Evolutionary conservation across 2,329 filamentous ascomycete species (phyloP).

Genomic region (Claviceps humidiphila): DNA sequence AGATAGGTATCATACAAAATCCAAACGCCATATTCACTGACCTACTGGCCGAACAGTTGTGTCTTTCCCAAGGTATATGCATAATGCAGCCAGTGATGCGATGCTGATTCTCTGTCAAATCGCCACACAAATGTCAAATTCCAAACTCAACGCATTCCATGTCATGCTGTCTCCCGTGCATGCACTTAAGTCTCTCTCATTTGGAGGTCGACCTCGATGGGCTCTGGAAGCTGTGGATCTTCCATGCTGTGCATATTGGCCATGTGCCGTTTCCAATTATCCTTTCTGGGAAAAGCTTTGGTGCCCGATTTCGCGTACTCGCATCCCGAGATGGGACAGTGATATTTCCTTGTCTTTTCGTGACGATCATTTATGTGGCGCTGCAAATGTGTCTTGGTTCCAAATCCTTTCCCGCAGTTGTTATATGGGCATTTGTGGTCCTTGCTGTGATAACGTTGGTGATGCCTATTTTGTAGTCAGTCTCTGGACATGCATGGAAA

Average conservation of each 20-base stretch:
- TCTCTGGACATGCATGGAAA: neutral
- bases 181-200: constrained; percentile 12
- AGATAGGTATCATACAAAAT: neutral
- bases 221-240: constrained; percentile 24
- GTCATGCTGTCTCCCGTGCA: too few species aligned
- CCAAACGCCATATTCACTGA: neutral
- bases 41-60: neutral
- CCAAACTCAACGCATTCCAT: constrained; percentile 17
- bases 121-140: neutral
- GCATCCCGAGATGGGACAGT: constrained; percentile 41
- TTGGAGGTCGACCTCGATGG: constrained; percentile 26
- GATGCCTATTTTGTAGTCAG: constrained; percentile 29
- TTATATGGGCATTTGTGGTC: constrained; percentile 43
- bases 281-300: constrained; percentile 47
- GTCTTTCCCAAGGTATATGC: neutral
- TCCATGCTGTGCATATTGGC: constrained; percentile 42
- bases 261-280: constrained; percentile 52
- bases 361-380: constrained; percentile 51
- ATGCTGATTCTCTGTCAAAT: neutral
- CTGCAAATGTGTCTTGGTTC: constrained; percentile 48
- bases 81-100: neutral
- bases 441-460: constrained; percentile 47
- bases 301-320: constrained; percentile 43
- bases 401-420: constrained; percentile 42
- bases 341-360: constrained; percentile 45